Evolutionary conservation across 2,329 filamentous ascomycete species (phyloP).

Genomic region (Penicillium janthinellum): DNA sequence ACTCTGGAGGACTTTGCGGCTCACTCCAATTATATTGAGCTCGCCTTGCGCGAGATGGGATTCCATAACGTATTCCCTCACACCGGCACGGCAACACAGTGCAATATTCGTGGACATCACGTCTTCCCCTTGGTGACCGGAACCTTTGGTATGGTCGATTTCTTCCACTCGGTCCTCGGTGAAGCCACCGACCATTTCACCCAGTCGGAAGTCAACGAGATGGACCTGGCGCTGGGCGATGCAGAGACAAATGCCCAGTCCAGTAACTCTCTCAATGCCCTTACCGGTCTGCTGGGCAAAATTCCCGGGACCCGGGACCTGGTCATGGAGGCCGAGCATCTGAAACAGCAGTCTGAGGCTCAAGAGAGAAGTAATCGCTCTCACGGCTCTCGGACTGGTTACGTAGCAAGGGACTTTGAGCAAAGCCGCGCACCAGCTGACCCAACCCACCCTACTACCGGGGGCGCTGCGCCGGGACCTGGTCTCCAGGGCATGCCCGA

Average conservation of each 20-base stretch:
- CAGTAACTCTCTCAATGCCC: constrained; percentile 53
- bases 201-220: constrained; percentile 80
- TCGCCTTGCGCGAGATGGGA: constrained; percentile 73
- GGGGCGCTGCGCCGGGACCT: constrained; percentile 38
- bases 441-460: constrained; percentile 48
- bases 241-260: constrained; percentile 58
- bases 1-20: constrained; percentile 78
- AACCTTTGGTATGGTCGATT: constrained; percentile 78
- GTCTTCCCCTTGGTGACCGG: constrained; percentile 73
- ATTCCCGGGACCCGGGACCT: constrained; percentile 73
- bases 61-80: constrained; percentile 71
- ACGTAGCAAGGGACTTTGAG: constrained; percentile 26
- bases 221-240: constrained; percentile 72
- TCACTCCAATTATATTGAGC: constrained; percentile 81
- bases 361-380: constrained; percentile 63
- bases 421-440: constrained; percentile 38
- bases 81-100: constrained; percentile 67
- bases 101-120: constrained; percentile 65
- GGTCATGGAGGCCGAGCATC: constrained; percentile 64
- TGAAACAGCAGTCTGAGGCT: constrained; percentile 63
- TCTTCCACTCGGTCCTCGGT: constrained; percentile 74
- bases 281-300: constrained; percentile 73
- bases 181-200: constrained; percentile 84
- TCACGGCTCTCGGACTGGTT: constrained; percentile 35
- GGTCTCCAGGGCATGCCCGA: constrained; percentile 65